These are phyloP conservation scores for Salix purpurea DNA, from an alignment of 345 rosid genomes.

Conservation along the genomic window DNA sequence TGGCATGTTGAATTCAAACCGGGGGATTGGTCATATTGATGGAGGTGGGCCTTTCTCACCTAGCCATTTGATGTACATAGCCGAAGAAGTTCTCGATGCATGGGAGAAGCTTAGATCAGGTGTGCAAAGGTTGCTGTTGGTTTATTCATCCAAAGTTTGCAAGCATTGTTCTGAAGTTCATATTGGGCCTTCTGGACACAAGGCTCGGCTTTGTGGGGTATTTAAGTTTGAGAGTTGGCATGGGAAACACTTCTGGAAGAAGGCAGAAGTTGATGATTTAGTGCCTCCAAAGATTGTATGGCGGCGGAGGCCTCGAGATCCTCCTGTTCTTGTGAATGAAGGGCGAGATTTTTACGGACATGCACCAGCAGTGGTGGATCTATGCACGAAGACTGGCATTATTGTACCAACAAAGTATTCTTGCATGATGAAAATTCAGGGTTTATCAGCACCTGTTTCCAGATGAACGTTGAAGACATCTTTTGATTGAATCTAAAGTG, in stretches of 20 bases:
- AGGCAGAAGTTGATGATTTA: conserved; percentile 71
- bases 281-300: conserved; percentile 76
- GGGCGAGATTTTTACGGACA: conserved; percentile 73
- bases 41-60: conserved; percentile 36
- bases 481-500: background rate
- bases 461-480: background rate
- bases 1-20: conserved; percentile 9
- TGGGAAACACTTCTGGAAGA: conserved; percentile 75
- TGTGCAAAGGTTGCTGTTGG: conserved; percentile 50
- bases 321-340: conserved; percentile 57
- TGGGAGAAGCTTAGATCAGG: conserved; percentile 68
- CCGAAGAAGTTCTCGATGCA: conserved; percentile 54
- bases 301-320: conserved; percentile 75
- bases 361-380: conserved; percentile 74
- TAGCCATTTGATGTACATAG: conserved; percentile 41
- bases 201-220: conserved; percentile 74
- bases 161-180: conserved; percentile 75
- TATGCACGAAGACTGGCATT: conserved; percentile 74
- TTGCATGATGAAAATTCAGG: conserved; percentile 66
- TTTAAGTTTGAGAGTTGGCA: conserved; percentile 76
- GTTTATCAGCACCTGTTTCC: conserved; percentile 42
- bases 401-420: conserved; percentile 47
- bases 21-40: conserved; percentile 17
- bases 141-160: conserved; percentile 75
- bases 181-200: conserved; percentile 79